phyloP scores from a whole-genome alignment of 2,329 filamentous ascomycete species.

The Clonostachys rhizophaga region DNA sequence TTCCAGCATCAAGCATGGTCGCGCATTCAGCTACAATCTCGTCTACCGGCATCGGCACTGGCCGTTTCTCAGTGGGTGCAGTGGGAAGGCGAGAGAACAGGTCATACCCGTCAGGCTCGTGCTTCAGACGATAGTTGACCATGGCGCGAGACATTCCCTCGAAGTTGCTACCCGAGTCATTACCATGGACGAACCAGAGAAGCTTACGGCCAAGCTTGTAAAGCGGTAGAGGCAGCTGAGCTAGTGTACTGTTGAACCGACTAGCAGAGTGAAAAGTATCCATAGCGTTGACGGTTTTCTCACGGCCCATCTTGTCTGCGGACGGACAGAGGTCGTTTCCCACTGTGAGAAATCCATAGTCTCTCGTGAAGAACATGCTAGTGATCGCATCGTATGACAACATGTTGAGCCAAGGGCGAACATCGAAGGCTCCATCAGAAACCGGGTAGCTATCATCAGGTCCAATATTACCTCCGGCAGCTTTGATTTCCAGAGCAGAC shows the following conservation, averaged over 20 bases:
- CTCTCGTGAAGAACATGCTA: constrained; percentile 1
- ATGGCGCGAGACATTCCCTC: constrained; percentile 1
- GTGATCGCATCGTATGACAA: constrained; percentile 6
- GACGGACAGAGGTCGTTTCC: constrained; percentile 1
- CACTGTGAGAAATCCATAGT: constrained; percentile 2
- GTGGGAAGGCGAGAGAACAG: constrained; percentile 3
- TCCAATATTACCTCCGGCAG: not conserved
- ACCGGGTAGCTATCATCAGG: not conserved
- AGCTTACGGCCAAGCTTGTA: not conserved
- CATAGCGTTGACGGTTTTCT: constrained; percentile 1
- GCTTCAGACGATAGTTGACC: not conserved
- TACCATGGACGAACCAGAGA: not conserved
- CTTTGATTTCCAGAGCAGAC: not conserved
- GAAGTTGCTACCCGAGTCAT: constrained; percentile 1
- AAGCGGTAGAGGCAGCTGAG: not conserved
- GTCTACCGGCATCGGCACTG: not conserved
- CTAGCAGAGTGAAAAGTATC: constrained; percentile 1
- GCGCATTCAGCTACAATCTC: constrained; percentile 2
- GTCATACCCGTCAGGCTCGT: not conserved
- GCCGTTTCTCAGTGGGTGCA: not conserved
- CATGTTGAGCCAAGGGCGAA: constrained; percentile 4
- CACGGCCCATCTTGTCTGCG: not conserved
- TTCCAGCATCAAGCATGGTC: constrained; percentile 4
- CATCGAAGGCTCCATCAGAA: constrained; percentile 1
- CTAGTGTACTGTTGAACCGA: not conserved